A percentile compares a stretch with the other conserved stretches of the same genome.
Evolutionary conservation across 148 eudicot species (phyloP).

Genomic region (Cornus kousa): DNA sequence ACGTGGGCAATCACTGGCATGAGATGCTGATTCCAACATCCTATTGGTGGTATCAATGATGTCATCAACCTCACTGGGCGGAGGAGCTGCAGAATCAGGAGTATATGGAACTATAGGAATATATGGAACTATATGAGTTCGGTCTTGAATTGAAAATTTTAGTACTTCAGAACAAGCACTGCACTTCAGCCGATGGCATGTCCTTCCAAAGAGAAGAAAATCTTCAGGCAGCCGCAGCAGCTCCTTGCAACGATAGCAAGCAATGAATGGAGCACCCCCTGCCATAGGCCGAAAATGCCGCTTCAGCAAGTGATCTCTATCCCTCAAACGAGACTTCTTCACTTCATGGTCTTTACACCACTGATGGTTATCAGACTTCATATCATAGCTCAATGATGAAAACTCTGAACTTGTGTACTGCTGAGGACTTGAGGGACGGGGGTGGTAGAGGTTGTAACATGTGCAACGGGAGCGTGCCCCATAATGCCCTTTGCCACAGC

Average conservation of each 20-base stretch:
- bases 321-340: conserved; percentile 34
- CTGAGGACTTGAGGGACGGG: conserved; percentile 33
- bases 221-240: conserved; percentile 66
- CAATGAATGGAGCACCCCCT: conserved; percentile 70
- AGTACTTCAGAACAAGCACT: conserved; percentile 54
- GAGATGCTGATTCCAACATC: conserved; percentile 17
- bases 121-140: conserved; percentile 40
- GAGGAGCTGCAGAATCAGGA: conserved; percentile 33
- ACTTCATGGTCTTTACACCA: conserved; percentile 32
- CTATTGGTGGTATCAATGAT: conserved; percentile 11
- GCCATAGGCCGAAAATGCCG: conserved; percentile 51
- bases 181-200: conserved; percentile 60
- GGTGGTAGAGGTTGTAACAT: conserved; percentile 28
- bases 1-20: conserved; percentile 11
- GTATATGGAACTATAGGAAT: conserved; percentile 35
- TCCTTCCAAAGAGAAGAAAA: conserved; percentile 51
- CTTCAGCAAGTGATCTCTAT: conserved; percentile 41
- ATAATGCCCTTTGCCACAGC: conserved; percentile 27
- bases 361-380: conserved; percentile 29
- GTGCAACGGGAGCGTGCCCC: conserved; percentile 23
- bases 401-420: conserved; percentile 30
- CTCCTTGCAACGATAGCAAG: conserved; percentile 54
- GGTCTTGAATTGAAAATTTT: conserved; percentile 48
- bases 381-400: conserved; percentile 32
- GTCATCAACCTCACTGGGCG: conserved; percentile 39